Conservation (phyloP, 768 basidiomycete species). For the Dacryopinax spathularia region DNA sequence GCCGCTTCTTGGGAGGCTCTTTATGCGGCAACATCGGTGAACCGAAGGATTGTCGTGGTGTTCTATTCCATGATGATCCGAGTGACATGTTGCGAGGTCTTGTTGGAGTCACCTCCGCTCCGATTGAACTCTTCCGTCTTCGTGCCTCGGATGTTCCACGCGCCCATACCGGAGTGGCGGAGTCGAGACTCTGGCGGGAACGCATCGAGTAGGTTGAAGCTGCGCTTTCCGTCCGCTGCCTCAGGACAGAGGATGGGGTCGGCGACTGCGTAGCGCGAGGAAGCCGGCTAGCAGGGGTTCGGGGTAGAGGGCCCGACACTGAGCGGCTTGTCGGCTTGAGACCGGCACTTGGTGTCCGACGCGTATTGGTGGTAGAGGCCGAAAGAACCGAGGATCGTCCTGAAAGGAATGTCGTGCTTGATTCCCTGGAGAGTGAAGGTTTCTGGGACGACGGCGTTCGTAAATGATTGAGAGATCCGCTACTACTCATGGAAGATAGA, state of each 20-base stretch:
- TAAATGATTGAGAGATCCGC: background rate
- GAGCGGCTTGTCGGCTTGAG: constrained; percentile 31
- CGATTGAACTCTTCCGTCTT: constrained; percentile 18
- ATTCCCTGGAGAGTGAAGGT: background rate
- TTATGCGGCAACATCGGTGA: background rate
- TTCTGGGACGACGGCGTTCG: background rate
- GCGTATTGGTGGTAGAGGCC: background rate
- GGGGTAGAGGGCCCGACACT: constrained; percentile 47
- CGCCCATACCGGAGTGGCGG: background rate
- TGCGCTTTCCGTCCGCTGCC: constrained; percentile 63
- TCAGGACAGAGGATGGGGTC: constrained; percentile 63
- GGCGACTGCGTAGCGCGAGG: constrained; percentile 33
- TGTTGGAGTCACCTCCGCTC: background rate
- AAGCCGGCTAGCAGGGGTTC: constrained; percentile 9
- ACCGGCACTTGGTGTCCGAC: background rate
- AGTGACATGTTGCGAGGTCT: constrained; percentile 3
- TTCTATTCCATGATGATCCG: background rate
- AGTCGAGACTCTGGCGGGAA: background rate
- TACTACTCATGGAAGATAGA: background rate
- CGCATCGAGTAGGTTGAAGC: constrained; percentile 22
- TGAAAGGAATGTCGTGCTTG: background rate
- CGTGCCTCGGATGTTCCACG: constrained; percentile 8
- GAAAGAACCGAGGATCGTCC: background rate
- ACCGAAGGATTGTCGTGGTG: background rate
- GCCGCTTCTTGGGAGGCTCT: constrained; percentile 29